Evolutionary conservation across 257 asterid genomes (phyloP).

Genomic region (Capsicum rhomboideum): DNA sequence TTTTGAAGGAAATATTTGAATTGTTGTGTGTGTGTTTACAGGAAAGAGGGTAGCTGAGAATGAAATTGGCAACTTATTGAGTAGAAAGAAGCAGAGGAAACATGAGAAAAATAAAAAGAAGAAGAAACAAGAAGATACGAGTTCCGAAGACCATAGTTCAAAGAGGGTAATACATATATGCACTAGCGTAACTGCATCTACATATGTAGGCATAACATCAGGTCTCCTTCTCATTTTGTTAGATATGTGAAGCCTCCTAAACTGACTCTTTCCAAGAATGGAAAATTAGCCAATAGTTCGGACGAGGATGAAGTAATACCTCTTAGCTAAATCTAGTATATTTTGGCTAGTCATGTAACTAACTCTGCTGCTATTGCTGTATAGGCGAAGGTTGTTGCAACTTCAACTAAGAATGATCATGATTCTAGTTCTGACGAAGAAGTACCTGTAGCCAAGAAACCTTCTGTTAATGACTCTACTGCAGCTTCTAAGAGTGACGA

Average conservation of each 20-base stretch:
- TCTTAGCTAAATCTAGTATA: neutral
- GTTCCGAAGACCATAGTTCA: neutral
- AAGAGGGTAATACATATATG: too few relatives aligned
- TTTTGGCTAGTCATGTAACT: neutral
- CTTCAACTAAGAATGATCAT: slow-evolving; percentile 7
- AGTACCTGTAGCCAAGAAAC: slow-evolving; percentile 14
- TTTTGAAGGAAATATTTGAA: neutral
- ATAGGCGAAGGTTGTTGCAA: slow-evolving; percentile 7
- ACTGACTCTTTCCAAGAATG: neutral
- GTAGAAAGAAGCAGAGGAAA: slow-evolving; percentile 29
- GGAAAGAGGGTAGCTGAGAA: slow-evolving; percentile 40
- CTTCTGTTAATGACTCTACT: neutral
- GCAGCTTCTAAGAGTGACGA: slow-evolving; percentile 11
- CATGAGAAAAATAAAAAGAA: slow-evolving; percentile 14
- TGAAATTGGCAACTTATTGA: slow-evolving; percentile 10
- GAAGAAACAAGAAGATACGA: slow-evolving; percentile 26
- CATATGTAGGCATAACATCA: neutral
- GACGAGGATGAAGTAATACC: neutral
- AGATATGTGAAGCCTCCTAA: neutral
- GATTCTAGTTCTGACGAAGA: slow-evolving; percentile 31
- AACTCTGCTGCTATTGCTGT: neutral
- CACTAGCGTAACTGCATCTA: too few relatives aligned
- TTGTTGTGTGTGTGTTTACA: neutral
- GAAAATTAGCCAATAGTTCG: slow-evolving; percentile 2
- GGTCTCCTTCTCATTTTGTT: neutral